Evolutionary conservation across 371 early-diverging fungal genomes (phyloP).

Genomic region (Agmasoma carcini): DNA sequence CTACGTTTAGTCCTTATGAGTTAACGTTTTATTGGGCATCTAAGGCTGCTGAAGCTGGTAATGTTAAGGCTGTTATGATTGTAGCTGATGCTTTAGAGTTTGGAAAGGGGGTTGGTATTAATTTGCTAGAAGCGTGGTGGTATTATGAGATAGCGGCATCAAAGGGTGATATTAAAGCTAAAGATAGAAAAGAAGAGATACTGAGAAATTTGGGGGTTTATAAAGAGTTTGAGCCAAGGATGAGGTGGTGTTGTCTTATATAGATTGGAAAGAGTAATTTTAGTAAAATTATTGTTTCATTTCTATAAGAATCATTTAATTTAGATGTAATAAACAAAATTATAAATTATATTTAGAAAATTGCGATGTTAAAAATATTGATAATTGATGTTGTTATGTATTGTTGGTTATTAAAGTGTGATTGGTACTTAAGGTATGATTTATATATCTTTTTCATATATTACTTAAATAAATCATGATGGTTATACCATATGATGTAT

Average conservation of each 20-base stretch:
- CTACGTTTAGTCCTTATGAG: neutral
- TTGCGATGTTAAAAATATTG: too few species aligned
- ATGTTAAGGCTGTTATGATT: conserved; percentile 24
- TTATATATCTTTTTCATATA: too few species aligned
- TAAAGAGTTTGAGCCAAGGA: neutral
- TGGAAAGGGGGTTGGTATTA: conserved; percentile 21
- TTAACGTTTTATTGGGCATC: conserved; percentile 28
- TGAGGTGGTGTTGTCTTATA: neutral
- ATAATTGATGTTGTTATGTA: too few species aligned
- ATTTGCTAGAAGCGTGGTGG: conserved; percentile 41
- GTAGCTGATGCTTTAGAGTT: conserved; percentile 36
- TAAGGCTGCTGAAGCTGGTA: conserved; percentile 34
- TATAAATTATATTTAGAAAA: too few species aligned
- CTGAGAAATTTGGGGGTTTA: neutral
- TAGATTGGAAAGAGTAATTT: neutral
- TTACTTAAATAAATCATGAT: too few species aligned
- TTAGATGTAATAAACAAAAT: too few species aligned
- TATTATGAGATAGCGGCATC: conserved; percentile 48
- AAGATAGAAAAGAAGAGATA: neutral
- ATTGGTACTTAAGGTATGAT: too few species aligned
- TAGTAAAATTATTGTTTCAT: too few species aligned
- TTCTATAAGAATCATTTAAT: too few species aligned
- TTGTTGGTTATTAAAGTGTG: too few species aligned
- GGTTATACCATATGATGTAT: too few species aligned
- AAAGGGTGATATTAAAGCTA: conserved; percentile 17